Conservation (phyloP, 2,329 filamentous ascomycete species). For the Stemphylium beticola region DNA sequence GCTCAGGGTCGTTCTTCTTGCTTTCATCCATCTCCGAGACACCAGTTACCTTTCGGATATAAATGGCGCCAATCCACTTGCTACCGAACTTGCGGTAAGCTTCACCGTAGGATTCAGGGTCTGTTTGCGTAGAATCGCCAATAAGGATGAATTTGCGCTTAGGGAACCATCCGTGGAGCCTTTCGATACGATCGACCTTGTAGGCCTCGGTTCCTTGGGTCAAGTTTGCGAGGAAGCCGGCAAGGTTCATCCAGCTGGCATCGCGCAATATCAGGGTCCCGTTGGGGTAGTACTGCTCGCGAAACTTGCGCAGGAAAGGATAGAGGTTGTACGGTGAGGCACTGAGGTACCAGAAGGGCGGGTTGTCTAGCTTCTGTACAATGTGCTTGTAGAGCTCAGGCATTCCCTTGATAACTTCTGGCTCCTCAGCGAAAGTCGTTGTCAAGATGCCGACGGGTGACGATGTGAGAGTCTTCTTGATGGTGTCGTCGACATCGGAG, state of each 20-base stretch:
- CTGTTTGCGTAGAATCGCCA: constrained; percentile 89
- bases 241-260: constrained; percentile 82
- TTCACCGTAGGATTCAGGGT: constrained; percentile 88
- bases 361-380: constrained; percentile 60
- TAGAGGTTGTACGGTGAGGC: constrained; percentile 96
- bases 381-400: constrained; percentile 79
- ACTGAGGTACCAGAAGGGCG: constrained; percentile 91
- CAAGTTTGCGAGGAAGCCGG: constrained; percentile 77
- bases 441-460: constrained; percentile 80
- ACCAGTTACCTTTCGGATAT: constrained; percentile 83
- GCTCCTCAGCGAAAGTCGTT: constrained; percentile 80
- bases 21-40: constrained; percentile 76
- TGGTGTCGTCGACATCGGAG: constrained; percentile 93
- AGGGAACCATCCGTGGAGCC: constrained; percentile 80
- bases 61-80: constrained; percentile 81
- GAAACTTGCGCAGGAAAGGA: constrained; percentile 79
- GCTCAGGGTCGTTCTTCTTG: constrained; percentile 67
- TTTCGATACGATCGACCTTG: constrained; percentile 80
- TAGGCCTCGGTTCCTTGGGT: constrained; percentile 84
- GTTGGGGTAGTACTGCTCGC: constrained; percentile 71
- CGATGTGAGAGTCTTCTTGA: constrained; percentile 86
- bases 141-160: constrained; percentile 80
- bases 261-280: constrained; percentile 87
- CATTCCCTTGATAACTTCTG: constrained; percentile 78
- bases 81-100: constrained; percentile 71